These are phyloP conservation scores for Knoxdaviesia capensis DNA, from an alignment of 2,329 filamentous ascomycete genomes.

Conservation along the genomic window DNA sequence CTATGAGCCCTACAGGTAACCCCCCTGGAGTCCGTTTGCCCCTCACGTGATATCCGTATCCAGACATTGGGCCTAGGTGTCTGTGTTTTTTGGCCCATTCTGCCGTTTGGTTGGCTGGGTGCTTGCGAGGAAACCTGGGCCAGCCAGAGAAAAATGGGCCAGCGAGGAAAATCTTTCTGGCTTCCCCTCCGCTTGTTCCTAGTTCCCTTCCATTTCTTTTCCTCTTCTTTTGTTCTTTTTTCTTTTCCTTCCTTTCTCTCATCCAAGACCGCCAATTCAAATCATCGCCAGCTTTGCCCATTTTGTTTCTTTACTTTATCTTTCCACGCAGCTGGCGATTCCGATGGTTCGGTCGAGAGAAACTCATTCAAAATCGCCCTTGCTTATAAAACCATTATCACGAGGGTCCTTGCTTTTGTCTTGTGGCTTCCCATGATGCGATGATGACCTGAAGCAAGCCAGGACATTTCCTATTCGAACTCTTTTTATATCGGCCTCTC, in stretches of 20 bases:
- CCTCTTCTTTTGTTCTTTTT: slow-evolving; percentile 1
- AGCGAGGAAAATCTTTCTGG: too few relatives aligned
- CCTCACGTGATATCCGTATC: too few relatives aligned
- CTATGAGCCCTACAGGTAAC: too few relatives aligned
- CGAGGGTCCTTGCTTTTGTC: slow-evolving; percentile 33
- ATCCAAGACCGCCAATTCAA: slow-evolving; percentile 24
- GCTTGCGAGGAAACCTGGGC: too few relatives aligned
- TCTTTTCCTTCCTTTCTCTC: slow-evolving; percentile 12
- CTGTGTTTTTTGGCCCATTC: too few relatives aligned
- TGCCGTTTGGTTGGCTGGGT: too few relatives aligned
- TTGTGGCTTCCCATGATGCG: slow-evolving; percentile 43
- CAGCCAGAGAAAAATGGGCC: too few relatives aligned
- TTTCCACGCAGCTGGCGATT: slow-evolving; percentile 24
- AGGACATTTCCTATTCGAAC: slow-evolving; percentile 20
- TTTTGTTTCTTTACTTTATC: slow-evolving; percentile 6
- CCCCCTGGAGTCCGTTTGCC: too few relatives aligned
- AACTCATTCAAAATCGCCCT: slow-evolving; percentile 26
- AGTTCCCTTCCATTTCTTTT: not conserved
- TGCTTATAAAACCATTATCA: slow-evolving; percentile 51
- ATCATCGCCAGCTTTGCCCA: slow-evolving; percentile 16
- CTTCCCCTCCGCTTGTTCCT: too few relatives aligned
- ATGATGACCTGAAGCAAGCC: slow-evolving; percentile 47
- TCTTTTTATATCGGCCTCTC: too few relatives aligned
- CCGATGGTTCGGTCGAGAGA: slow-evolving; percentile 33
- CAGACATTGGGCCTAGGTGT: too few relatives aligned